phyloP scores from a whole-genome alignment of 202 grass and related monocot species.

The Cymbopogon flexuosus region DNA sequence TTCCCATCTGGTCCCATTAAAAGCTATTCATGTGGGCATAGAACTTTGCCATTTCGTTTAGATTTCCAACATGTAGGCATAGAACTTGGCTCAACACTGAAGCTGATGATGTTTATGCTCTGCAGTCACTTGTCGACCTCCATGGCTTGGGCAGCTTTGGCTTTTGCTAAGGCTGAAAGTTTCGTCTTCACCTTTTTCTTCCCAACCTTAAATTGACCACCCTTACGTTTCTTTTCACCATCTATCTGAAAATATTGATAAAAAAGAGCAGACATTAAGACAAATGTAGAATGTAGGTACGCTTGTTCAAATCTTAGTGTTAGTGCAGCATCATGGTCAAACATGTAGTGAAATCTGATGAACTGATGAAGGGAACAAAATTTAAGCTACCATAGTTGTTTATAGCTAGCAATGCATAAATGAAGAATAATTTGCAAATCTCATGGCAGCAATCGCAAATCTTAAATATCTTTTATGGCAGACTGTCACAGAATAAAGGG shows the following conservation, averaged over 20 bases:
- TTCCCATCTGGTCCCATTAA: background rate
- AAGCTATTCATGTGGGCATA: background rate
- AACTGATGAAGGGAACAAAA: background rate
- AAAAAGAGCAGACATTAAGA: background rate
- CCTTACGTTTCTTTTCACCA: constrained; percentile 49
- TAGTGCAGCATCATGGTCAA: background rate
- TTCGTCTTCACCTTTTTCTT: constrained; percentile 90
- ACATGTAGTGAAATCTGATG: background rate
- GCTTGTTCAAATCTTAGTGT: background rate
- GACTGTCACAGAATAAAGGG: background rate
- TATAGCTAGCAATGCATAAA: background rate
- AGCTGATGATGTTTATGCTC: background rate
- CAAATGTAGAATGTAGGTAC: background rate
- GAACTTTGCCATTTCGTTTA: background rate
- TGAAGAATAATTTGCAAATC: background rate
- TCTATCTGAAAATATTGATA: constrained; percentile 48
- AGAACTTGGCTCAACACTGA: background rate
- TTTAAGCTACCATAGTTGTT: background rate
- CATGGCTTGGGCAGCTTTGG: constrained; percentile 80
- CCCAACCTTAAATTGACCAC: constrained; percentile 70
- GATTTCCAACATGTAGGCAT: background rate
- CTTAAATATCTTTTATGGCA: background rate
- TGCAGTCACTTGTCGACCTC: constrained; percentile 57
- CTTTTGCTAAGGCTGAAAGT: constrained; percentile 65
- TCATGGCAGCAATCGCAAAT: background rate